phyloP scores from a whole-genome alignment of 352 stramenopile genomes.

The Globisporangium paddicum region DNA sequence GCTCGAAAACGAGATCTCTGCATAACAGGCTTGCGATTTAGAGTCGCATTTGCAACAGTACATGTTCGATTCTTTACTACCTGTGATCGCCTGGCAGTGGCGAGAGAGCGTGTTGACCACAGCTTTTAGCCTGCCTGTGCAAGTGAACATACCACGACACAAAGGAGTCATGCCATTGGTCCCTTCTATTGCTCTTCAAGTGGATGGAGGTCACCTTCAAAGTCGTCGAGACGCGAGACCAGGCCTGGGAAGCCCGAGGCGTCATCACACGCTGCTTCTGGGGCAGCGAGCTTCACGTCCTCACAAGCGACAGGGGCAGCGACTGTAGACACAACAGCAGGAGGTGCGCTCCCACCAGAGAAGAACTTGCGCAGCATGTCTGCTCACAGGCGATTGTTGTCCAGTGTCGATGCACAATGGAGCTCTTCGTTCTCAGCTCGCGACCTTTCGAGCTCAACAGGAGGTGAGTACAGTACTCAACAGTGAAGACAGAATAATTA shows the following conservation, averaged over 20 bases:
- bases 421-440: background rate
- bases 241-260: conserved; percentile 22
- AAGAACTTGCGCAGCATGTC: conserved; percentile 68
- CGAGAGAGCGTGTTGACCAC: conserved; percentile 41
- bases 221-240: conserved; percentile 26
- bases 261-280: conserved; percentile 4
- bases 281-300: background rate
- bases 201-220: conserved; percentile 24
- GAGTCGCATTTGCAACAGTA: background rate
- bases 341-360: conserved; percentile 9
- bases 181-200: background rate
- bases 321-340: background rate
- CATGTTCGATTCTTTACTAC: conserved; percentile 2
- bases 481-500: background rate
- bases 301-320: background rate
- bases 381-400: background rate
- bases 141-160: background rate
- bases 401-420: background rate
- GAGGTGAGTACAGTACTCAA: background rate
- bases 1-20: conserved; percentile 25
- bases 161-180: background rate
- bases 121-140: conserved; percentile 29
- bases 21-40: background rate
- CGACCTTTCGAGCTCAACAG: background rate
- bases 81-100: conserved; percentile 51